A percentile compares a stretch with the other conserved stretches of the same genome.
These are phyloP conservation scores for Penicillium steckii DNA, from an alignment of 495 filamentous ascomycete species.

Conservation along the genomic window DNA sequence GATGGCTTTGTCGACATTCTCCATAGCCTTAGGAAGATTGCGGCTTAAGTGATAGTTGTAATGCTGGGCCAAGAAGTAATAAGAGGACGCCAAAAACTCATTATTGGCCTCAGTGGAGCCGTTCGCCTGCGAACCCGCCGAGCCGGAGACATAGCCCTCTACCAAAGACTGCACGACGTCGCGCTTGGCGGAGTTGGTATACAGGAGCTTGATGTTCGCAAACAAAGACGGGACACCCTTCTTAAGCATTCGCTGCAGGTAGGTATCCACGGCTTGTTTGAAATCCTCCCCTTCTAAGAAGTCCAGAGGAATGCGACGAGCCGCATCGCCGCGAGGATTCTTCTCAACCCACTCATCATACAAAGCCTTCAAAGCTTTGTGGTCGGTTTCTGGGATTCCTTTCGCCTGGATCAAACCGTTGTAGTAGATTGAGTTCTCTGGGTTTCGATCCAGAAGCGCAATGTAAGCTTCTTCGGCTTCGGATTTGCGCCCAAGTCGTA, in stretches of 20 bases:
- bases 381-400: conserved; percentile 60
- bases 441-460: conserved; percentile 77
- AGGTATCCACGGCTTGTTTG: conserved; percentile 71
- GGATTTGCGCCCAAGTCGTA: conserved; percentile 71
- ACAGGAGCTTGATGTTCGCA: conserved; percentile 91
- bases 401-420: conserved; percentile 67
- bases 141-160: conserved; percentile 66
- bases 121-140: conserved; percentile 40
- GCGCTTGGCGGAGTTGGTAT: conserved; percentile 72
- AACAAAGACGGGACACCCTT: conserved; percentile 98
- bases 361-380: conserved; percentile 61
- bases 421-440: conserved; percentile 86
- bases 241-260: conserved; percentile 81
- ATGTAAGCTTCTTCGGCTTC: conserved; percentile 83
- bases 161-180: conserved; percentile 72
- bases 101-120: conserved; percentile 45
- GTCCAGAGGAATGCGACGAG: conserved; percentile 82
- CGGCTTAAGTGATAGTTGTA: conserved; percentile 91
- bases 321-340: conserved; percentile 78
- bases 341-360: conserved; percentile 83
- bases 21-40: conserved; percentile 74
- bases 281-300: conserved; percentile 87
- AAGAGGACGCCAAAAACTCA: conserved; percentile 68
- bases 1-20: conserved; percentile 79
- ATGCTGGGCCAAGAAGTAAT: conserved; percentile 94